Conservation (phyloP, 352 stramenopile species). For the Phytophthora sansomeana region DNA sequence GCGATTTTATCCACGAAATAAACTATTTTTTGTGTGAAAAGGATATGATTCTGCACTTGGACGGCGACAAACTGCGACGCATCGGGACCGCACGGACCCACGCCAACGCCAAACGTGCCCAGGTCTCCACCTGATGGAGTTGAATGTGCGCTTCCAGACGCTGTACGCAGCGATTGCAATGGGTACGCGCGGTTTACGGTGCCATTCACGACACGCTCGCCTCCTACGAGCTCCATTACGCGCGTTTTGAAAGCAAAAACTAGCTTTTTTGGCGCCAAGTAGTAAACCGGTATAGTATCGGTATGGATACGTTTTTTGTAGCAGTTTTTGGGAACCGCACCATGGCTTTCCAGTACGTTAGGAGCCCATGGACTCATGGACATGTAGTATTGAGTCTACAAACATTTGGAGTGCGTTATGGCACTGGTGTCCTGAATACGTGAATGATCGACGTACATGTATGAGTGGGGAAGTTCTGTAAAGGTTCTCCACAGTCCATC, state of each 20-base stretch:
- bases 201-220: conserved; percentile 42
- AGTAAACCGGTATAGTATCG: background rate
- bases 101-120: conserved; percentile 59
- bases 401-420: too few relatives aligned
- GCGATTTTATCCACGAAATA: background rate
- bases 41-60: conserved; percentile 63
- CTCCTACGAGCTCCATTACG: conserved; percentile 35
- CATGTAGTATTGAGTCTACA: too few relatives aligned
- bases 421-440: too few relatives aligned
- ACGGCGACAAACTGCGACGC: conserved; percentile 62
- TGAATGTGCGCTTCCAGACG: background rate
- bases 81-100: conserved; percentile 63
- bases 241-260: background rate
- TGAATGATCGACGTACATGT: too few relatives aligned
- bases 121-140: conserved; percentile 4
- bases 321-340: background rate
- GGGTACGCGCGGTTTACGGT: conserved; percentile 69
- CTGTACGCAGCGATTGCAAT: conserved; percentile 44
- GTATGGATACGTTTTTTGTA: background rate
- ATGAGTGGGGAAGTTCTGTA: background rate
- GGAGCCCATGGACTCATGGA: too few relatives aligned
- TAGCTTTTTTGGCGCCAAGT: background rate
- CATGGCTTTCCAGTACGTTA: too few relatives aligned
- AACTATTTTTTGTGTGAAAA: conserved; percentile 23
- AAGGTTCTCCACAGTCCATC: background rate